phyloP scores from a whole-genome alignment of 2,329 filamentous ascomycete genomes.

The Macroventuria anomochaeta region DNA sequence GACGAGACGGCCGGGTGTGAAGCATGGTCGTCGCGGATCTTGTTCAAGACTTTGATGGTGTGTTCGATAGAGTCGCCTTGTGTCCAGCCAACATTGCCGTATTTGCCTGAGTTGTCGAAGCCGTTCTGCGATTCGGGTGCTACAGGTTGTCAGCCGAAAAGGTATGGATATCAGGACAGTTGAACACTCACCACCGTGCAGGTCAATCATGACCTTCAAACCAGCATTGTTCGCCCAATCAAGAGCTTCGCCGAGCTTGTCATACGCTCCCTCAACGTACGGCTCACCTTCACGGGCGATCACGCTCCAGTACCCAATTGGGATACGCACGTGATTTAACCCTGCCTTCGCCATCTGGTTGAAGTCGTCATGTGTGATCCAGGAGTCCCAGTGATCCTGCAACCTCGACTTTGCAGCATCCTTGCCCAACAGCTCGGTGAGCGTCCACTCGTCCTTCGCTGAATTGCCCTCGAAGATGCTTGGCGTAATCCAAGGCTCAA shows the following conservation, averaged over 20 bases:
- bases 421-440: conserved; percentile 58
- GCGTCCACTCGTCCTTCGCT: conserved; percentile 65
- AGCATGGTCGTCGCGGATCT: conserved; percentile 55
- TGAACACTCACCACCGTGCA: conserved; percentile 65
- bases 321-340: conserved; percentile 69
- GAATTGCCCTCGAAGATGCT: conserved; percentile 62
- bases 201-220: conserved; percentile 70
- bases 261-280: conserved; percentile 67
- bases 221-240: conserved; percentile 64
- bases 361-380: conserved; percentile 64
- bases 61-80: conserved; percentile 52
- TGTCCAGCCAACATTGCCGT: conserved; percentile 55
- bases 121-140: conserved; percentile 70
- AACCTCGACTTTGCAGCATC: conserved; percentile 57
- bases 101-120: conserved; percentile 69
- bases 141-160: conserved; percentile 21
- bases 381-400: conserved; percentile 64
- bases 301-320: conserved; percentile 71
- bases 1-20: conserved; percentile 54
- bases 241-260: conserved; percentile 63
- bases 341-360: conserved; percentile 61
- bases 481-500: conserved; percentile 70
- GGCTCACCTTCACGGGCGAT: conserved; percentile 61
- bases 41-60: conserved; percentile 53
- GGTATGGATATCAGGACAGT: not conserved